Evolutionary conservation across 2,329 filamentous ascomycete species (phyloP).

Genomic region (Colletotrichum aenigma): DNA sequence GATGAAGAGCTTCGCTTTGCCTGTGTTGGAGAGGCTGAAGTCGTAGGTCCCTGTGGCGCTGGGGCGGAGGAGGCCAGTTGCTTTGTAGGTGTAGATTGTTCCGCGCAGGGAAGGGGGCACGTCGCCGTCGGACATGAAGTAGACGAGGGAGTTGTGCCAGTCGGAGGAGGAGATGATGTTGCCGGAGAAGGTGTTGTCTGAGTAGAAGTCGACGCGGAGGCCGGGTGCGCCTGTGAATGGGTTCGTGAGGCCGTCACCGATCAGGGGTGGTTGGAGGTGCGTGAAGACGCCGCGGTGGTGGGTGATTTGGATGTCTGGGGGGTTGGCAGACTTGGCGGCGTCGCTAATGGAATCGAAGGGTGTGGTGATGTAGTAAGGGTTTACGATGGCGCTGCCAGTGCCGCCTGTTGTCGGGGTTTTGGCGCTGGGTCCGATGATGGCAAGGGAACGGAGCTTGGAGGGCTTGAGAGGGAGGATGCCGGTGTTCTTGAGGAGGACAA

Average conservation of each 20-base stretch:
- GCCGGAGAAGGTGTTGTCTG: conserved; percentile 16
- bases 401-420: conserved; percentile 22
- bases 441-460: background rate
- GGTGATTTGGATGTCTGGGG: conserved; percentile 6
- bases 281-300: conserved; percentile 15
- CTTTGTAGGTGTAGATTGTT: conserved; percentile 29
- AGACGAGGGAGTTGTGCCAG: conserved; percentile 23
- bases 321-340: background rate
- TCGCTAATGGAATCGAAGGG: conserved; percentile 12
- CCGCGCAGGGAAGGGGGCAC: conserved; percentile 21
- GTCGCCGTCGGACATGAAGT: conserved; percentile 26
- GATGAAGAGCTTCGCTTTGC: conserved; percentile 25
- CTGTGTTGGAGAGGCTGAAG: conserved; percentile 27
- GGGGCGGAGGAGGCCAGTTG: conserved; percentile 29
- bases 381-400: conserved; percentile 25
- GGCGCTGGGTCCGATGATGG: conserved; percentile 25
- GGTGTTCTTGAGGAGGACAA: conserved; percentile 71
- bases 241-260: background rate
- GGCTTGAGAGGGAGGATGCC: conserved; percentile 55
- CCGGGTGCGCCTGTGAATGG: background rate
- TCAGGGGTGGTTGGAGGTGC: conserved; percentile 17
- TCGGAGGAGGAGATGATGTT: conserved; percentile 4
- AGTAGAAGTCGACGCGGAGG: conserved; percentile 22
- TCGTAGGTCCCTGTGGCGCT: conserved; percentile 28
- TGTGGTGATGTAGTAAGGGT: conserved; percentile 23